Evolutionary conservation across 805 yeast species (phyloP).

Genomic region (Debaryomyces tyrocola): DNA sequence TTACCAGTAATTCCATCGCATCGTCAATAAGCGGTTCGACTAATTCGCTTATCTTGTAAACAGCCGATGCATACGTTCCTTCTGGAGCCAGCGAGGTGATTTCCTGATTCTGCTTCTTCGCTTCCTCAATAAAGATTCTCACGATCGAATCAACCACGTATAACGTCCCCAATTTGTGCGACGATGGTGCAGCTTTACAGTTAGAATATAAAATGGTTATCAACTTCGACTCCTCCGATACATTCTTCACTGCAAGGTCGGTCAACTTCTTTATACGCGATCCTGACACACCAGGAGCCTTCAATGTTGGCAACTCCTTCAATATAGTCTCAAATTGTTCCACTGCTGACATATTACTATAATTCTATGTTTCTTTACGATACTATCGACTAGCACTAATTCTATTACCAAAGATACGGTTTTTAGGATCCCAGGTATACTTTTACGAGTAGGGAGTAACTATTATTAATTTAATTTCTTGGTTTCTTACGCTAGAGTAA

Average conservation of each 20-base stretch:
- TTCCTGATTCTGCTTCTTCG: constrained; percentile 53
- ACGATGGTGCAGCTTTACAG: constrained; percentile 68
- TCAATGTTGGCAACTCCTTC: constrained; percentile 54
- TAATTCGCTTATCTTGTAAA: constrained; percentile 60
- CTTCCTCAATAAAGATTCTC: constrained; percentile 78
- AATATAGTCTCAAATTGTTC: constrained; percentile 49
- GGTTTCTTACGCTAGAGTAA: neutral
- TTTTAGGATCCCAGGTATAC: neutral
- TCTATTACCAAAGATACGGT: neutral
- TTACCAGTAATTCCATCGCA: constrained; percentile 53
- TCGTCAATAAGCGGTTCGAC: constrained; percentile 65
- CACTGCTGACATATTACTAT: constrained; percentile 33
- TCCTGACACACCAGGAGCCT: constrained; percentile 93
- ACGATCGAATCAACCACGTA: constrained; percentile 92
- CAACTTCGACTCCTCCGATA: constrained; percentile 54
- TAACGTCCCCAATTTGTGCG: constrained; percentile 87
- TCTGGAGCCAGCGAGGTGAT: constrained; percentile 52
- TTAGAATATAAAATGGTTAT: constrained; percentile 60
- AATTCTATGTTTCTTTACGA: constrained; percentile 5
- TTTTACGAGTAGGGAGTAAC: neutral
- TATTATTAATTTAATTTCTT: neutral
- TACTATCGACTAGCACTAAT: neutral
- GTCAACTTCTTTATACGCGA: constrained; percentile 87
- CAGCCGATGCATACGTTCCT: constrained; percentile 76
- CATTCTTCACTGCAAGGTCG: constrained; percentile 71